Evolutionary conservation across 129 eudicot genomes (phyloP).

Genomic region (Arctium minus): DNA sequence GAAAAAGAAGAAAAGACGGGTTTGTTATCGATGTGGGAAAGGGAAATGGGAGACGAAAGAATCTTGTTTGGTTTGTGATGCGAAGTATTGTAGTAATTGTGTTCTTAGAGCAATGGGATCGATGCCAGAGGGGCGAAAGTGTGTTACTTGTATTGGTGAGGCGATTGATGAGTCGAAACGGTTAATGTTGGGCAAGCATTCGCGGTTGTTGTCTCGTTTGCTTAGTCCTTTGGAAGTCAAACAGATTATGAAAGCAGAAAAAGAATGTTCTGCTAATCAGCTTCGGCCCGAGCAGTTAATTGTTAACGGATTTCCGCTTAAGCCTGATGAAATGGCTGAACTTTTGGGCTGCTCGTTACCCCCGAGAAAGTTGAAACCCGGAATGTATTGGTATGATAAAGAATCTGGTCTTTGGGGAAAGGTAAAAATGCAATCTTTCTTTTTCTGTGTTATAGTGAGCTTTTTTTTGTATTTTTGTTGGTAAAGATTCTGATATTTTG

Average conservation of each 20-base stretch:
- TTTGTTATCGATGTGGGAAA: constrained; percentile 85
- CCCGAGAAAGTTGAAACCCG: constrained; percentile 89
- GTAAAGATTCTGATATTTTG: constrained; percentile 11
- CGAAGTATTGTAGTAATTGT: constrained; percentile 85
- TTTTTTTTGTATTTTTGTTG: background rate
- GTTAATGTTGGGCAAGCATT: constrained; percentile 69
- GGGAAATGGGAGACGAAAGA: constrained; percentile 98
- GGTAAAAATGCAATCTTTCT: constrained; percentile 43
- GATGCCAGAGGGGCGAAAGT: constrained; percentile 98
- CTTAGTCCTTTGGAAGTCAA: constrained; percentile 94
- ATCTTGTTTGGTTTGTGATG: constrained; percentile 89
- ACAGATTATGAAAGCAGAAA: constrained; percentile 95
- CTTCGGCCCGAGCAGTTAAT: constrained; percentile 90
- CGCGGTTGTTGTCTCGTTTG: constrained; percentile 72
- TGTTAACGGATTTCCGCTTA: constrained; percentile 84
- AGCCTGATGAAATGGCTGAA: constrained; percentile 93
- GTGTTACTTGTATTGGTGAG: constrained; percentile 94
- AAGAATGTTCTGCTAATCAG: constrained; percentile 96
- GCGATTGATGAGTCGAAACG: constrained; percentile 90
- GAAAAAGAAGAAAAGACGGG: constrained; percentile 42
- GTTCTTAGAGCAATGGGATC: constrained; percentile 99
- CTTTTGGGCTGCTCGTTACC: constrained; percentile 86
- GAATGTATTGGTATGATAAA: constrained; percentile 96
- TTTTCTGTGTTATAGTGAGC: no score
- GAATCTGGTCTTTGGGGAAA: constrained; percentile 99